Conservation (phyloP, 345 rosid genomes). For the Dipteronia dyeriana region DNA sequence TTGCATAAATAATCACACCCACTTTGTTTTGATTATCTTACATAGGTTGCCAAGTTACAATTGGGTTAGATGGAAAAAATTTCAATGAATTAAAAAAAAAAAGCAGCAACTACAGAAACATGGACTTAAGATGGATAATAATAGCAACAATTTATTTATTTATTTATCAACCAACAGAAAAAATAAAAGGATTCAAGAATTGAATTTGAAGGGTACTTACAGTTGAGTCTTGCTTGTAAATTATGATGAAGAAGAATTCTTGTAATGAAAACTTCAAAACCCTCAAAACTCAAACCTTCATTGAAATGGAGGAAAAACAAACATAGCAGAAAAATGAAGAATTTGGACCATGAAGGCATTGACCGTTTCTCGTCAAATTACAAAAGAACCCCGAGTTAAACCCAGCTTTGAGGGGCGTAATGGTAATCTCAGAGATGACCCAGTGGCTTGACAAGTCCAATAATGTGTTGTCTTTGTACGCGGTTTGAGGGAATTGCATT, state of each 20-base stretch:
- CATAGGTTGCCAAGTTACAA: neutral
- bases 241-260: neutral
- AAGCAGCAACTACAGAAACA: too few relatives aligned
- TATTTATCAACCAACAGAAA: neutral
- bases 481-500: neutral
- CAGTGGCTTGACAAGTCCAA: too few relatives aligned
- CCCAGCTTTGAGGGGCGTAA: neutral
- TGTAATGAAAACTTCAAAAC: neutral
- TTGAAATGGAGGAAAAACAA: neutral
- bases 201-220: slow-evolving; percentile 2
- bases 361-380: neutral
- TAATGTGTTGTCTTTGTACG: neutral
- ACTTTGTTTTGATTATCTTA: neutral
- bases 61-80: too few relatives aligned
- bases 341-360: too few relatives aligned
- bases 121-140: neutral
- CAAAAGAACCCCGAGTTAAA: neutral
- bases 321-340: neutral
- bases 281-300: neutral
- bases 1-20: neutral
- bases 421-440: neutral
- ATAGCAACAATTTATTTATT: neutral
- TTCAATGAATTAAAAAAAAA: neutral
- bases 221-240: neutral
- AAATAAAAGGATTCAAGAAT: neutral